These are phyloP conservation scores for Brasilioporus rufonigricans DNA, from an alignment of 768 basidiomycete species.

Conservation along the genomic window DNA sequence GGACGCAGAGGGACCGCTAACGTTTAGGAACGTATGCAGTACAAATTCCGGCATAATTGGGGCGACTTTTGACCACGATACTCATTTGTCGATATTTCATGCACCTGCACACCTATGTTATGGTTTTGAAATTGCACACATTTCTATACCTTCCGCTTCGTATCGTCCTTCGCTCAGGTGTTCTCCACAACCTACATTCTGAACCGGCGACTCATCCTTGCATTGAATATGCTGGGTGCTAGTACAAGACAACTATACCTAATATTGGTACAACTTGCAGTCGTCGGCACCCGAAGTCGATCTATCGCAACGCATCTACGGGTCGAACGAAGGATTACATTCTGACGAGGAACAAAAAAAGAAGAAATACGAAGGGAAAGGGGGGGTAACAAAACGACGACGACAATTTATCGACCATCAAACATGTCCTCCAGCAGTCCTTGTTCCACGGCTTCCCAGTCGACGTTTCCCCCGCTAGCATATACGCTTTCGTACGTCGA, in stretches of 20 bases:
- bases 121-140: conserved; percentile 19
- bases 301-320: neutral
- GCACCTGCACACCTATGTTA: neutral
- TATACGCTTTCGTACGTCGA: conserved; percentile 90
- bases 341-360: neutral
- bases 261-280: no score
- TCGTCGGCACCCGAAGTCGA: no score
- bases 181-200: no score
- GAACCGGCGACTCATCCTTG: no score
- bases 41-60: conserved; percentile 87
- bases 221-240: no score
- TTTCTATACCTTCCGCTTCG: conserved; percentile 25
- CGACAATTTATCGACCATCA: conserved; percentile 54
- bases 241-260: no score
- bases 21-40: conserved; percentile 65
- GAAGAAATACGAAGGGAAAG: conserved; percentile 1
- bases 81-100: conserved; percentile 9
- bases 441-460: conserved; percentile 87
- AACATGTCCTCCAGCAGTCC: conserved; percentile 88
- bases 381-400: neutral
- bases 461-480: conserved; percentile 72
- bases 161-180: neutral
- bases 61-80: conserved; percentile 65
- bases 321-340: conserved; percentile 1
- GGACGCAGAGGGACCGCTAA: conserved; percentile 42